Conservation (phyloP, 2,329 filamentous ascomycete genomes). For the Colletotrichum tamarilloi region DNA sequence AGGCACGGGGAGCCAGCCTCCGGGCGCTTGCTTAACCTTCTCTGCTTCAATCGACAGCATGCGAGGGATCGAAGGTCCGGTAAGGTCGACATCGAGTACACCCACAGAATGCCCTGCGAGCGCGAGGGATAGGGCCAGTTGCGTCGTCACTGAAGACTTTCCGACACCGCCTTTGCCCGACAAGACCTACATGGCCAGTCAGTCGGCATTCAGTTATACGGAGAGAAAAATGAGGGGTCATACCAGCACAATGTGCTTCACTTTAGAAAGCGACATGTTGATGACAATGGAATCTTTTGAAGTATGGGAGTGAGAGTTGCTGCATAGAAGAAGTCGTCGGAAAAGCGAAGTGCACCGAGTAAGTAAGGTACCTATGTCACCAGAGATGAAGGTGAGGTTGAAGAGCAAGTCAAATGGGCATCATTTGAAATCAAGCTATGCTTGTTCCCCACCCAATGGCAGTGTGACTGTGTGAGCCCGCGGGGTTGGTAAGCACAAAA, state of each 20-base stretch:
- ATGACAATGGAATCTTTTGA: not conserved
- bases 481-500: constrained; percentile 28
- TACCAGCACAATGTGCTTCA: constrained; percentile 84
- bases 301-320: not conserved
- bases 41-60: constrained; percentile 90
- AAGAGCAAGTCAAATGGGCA: constrained; percentile 12
- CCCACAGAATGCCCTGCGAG: constrained; percentile 89
- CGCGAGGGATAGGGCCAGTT: constrained; percentile 90
- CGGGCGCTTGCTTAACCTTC: constrained; percentile 91
- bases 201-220: not conserved
- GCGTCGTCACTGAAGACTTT: constrained; percentile 97
- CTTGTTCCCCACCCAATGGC: constrained; percentile 20
- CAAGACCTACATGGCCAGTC: constrained; percentile 67
- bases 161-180: constrained; percentile 98
- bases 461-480: not conserved
- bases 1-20: constrained; percentile 90
- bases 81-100: constrained; percentile 95
- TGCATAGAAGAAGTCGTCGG: not conserved
- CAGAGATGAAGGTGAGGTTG: not conserved
- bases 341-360: not conserved
- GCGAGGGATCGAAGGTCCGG: constrained; percentile 94
- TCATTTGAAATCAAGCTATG: constrained; percentile 26
- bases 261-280: constrained; percentile 74
- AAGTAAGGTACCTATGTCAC: not conserved
- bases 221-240: constrained; percentile 39